Evolutionary conservation across 139 green algal genomes (phyloP).

Genomic region (Chlorella vulgaris): DNA sequence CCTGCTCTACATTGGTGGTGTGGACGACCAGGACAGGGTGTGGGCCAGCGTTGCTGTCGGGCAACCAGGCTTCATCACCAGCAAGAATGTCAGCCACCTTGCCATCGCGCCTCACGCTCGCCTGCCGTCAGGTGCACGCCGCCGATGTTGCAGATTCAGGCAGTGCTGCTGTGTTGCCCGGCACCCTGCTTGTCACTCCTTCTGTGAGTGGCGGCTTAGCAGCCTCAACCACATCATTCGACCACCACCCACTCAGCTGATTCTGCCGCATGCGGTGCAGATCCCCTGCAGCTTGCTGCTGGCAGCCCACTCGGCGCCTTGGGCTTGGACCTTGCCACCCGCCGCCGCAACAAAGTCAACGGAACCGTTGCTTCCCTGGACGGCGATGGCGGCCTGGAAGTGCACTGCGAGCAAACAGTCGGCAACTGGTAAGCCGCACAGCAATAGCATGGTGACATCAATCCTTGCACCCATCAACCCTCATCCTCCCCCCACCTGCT

Average conservation of each 20-base stretch:
- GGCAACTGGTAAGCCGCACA: too few relatives aligned
- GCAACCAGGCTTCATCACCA: background rate
- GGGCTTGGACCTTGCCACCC: background rate
- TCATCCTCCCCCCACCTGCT: too few relatives aligned
- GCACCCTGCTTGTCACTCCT: too few relatives aligned
- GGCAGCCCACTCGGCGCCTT: background rate
- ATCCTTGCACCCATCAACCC: too few relatives aligned
- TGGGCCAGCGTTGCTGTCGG: background rate
- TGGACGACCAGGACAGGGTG: background rate
- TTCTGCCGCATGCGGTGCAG: background rate
- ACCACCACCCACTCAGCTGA: background rate
- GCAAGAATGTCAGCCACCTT: background rate
- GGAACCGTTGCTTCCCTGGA: background rate
- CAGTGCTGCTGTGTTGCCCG: background rate
- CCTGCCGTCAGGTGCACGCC: background rate
- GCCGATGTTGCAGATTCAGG: too few relatives aligned
- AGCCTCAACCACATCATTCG: too few relatives aligned
- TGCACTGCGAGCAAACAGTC: constrained; percentile 19
- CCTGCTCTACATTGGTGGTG: background rate
- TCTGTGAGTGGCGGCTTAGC: too few relatives aligned
- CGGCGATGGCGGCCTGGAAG: background rate
- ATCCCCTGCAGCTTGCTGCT: background rate
- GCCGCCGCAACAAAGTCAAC: background rate
- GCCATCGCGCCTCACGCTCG: background rate
- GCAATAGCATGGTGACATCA: too few relatives aligned